Base-by-base conservation (phyloP, 495 filamentous ascomycete species). In the Podospora australis region DNA sequence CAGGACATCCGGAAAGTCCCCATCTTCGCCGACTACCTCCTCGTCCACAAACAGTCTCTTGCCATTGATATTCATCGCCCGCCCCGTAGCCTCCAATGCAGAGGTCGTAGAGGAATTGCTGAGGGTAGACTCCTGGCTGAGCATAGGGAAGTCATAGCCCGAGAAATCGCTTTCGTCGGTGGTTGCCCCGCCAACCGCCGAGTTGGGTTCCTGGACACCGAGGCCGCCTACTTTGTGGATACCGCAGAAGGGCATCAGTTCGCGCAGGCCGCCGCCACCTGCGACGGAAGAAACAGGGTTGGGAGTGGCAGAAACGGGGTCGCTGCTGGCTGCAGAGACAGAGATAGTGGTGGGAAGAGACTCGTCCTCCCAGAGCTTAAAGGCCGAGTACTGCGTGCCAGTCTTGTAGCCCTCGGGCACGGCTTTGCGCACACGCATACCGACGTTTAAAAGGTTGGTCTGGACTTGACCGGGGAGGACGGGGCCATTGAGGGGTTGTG, bases 391-490 rank as follows among this genome's bases (percentile, higher is more conserved):
- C 49, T 52, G 48, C 71, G 58, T 59, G 52, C 78, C 76, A 10
- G 86, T 91, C 69, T 91, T 94, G 71, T 95, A 95, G 44, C 91
- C 91, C 49, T 95, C 89, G 0, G 87, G 86, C 3, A 97, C 82
- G 8, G 84, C 83, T 67, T 97, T 96, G 50, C 91, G 84, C 43
- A 97, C 78, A 26, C 90, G 81, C 87, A 96, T 94, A 54, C 91
- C 91, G 44, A 97, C 90, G 50, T 75, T 84, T 3, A 96, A 72
- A 11, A 96, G 81, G 13, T 82, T 83, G 13, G 88, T 72, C 63
- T 92, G 87, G 19, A 95, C 74, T 17, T 70, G 71, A 7, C 68
- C 60, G 7, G 88, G 78, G 16, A 88, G 72, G 19, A 67, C 55
- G 22, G 77, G 78, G 42, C 65, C 68, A 16, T 71, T 74, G 6